phyloP scores from a whole-genome alignment of 75 land plant species.

The Pinus taeda region DNA sequence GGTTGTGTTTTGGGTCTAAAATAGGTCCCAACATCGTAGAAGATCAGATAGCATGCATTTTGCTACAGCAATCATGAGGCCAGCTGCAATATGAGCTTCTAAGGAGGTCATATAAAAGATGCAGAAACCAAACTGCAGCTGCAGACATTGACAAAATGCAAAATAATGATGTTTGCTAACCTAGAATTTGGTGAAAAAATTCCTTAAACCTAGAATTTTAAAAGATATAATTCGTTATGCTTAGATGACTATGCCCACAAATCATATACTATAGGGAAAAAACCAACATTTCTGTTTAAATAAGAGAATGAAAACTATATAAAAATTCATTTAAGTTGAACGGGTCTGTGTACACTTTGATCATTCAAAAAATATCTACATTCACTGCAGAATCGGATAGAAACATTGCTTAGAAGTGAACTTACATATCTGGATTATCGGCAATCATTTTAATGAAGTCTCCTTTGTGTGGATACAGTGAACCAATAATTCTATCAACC shows the following conservation, averaged over 20 bases:
- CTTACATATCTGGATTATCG: constrained; percentile 58
- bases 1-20: too few species aligned
- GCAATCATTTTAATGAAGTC: constrained; percentile 44
- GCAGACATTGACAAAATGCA: not conserved
- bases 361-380: not conserved
- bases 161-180: not conserved
- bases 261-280: not conserved
- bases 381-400: not conserved
- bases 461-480: constrained; percentile 37
- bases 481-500: constrained; percentile 37
- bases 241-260: not conserved
- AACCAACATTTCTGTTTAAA: not conserved
- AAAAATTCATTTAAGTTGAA: not conserved
- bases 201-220: not conserved
- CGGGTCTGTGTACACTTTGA: too few species aligned
- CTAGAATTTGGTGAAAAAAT: not conserved
- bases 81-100: not conserved
- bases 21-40: not conserved
- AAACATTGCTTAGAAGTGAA: not conserved
- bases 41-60: not conserved
- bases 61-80: not conserved
- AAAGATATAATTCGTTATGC: not conserved
- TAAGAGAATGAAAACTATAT: not conserved
- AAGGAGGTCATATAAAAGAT: not conserved
- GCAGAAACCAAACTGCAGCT: not conserved